Evolutionary conservation across 2,329 filamentous ascomycete genomes (phyloP), one percentile per base, ranked within the genome.

Genomic region (Penicillium sp.): DNA sequence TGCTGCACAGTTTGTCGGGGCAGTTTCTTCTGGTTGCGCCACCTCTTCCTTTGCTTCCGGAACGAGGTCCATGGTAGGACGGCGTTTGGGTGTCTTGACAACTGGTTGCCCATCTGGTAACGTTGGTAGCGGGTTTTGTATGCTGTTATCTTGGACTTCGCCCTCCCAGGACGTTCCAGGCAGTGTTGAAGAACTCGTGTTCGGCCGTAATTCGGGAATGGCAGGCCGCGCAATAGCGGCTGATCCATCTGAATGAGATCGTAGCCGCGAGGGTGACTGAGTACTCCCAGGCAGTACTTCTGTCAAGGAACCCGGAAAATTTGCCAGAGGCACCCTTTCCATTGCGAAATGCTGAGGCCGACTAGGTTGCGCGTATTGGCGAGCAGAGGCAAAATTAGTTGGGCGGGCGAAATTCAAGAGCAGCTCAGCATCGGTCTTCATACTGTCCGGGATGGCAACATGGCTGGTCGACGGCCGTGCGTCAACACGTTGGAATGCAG

Each of bases 1-100:
- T 24, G 79, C 77, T 33, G 81, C 81, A 65, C 84, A 87, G 75
- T 64, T 73, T 76, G 64, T 77, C 74, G 68, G 77, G 62, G 61
- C 63, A 56, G 65, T 62, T 61, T 73, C 64, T 50, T 63, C 62
- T 21, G 56, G 56, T 47, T 64, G 52, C 35, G 62, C 48, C 21
- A 66, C 64, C 16, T 69, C 66, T 54, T 72, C 69, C 46, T 62
- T 60, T 33, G 64, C 54, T 23, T 63, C 53, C n/a, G 51, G 35
- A 20, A 49, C 50, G 28, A 51, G 33, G 20, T 55, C 14, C 58
- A 55, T 55, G 21, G 23, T 49, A 5, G 47, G 30, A 20, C 43
- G 48, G 14, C 40, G 40, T 21, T 33, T 23, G n/a, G 42, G 33
- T 20, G 56, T 52, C 4, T 38, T 24, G 24, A n/a, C 30, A 40